Percentiles rank a stretch among this genome's conserved stretches.
These are phyloP conservation scores for Cutaneotrichosporon mucoides DNA, from an alignment of 1,284 basidiomycete genomes.

Conservation along the genomic window DNA sequence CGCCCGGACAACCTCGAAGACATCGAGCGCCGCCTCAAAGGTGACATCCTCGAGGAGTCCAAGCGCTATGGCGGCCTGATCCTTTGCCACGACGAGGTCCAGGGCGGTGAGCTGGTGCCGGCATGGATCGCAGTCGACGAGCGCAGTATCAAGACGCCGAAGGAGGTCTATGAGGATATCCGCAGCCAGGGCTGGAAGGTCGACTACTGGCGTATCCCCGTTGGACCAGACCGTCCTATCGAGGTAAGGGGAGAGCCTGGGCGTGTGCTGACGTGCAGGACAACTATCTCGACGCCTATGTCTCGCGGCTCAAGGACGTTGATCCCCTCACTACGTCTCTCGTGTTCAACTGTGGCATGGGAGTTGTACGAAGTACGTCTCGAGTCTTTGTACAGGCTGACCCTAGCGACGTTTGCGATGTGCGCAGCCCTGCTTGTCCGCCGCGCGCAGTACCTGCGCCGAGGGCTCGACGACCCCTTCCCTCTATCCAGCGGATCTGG, in stretches of 20 bases:
- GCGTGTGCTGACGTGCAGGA: slow-evolving; percentile 54
- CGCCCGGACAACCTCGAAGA: slow-evolving; percentile 92
- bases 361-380: slow-evolving; percentile 72
- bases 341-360: slow-evolving; percentile 97
- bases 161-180: slow-evolving; percentile 80
- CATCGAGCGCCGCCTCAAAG: slow-evolving; percentile 85
- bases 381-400: neutral
- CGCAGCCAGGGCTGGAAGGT: slow-evolving; percentile 82
- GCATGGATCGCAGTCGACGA: slow-evolving; percentile 93
- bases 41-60: slow-evolving; percentile 89
- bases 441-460: slow-evolving; percentile 74
- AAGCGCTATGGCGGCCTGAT: slow-evolving; percentile 81
- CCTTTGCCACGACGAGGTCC: slow-evolving; percentile 75
- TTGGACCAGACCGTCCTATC: slow-evolving; percentile 81
- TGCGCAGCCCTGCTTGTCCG: slow-evolving; percentile 84
- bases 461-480: slow-evolving; percentile 74
- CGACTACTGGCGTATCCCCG: slow-evolving; percentile 83
- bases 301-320: slow-evolving; percentile 72
- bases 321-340: slow-evolving; percentile 78
- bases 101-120: slow-evolving; percentile 77
- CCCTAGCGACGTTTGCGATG: slow-evolving; percentile 86
- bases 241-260: slow-evolving; percentile 55
- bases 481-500: slow-evolving; percentile 37
- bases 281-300: slow-evolving; percentile 91
- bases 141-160: slow-evolving; percentile 77